These are phyloP conservation scores for Syncephalastrum racemosum DNA, from an alignment of 371 early-diverging fungal species.

Conservation along the genomic window DNA sequence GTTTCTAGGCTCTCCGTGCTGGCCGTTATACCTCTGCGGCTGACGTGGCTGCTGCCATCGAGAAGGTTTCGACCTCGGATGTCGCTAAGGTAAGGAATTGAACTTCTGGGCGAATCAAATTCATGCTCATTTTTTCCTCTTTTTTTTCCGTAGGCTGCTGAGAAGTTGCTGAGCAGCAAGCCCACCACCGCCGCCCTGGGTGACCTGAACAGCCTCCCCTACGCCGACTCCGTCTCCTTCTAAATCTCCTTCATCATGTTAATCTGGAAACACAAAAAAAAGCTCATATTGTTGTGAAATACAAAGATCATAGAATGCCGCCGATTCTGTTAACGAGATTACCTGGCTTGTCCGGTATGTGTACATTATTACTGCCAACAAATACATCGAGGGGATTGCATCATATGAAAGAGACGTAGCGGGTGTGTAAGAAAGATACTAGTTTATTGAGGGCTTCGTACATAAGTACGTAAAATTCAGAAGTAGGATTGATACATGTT, in stretches of 20 bases:
- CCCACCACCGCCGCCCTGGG: slow-evolving; percentile 83
- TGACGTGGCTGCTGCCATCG: slow-evolving; percentile 55
- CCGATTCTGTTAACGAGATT: too few relatives aligned
- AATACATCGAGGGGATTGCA: too few relatives aligned
- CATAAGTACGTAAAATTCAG: too few relatives aligned
- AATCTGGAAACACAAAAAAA: too few relatives aligned
- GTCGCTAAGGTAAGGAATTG: slow-evolving; percentile 52
- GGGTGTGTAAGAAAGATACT: too few relatives aligned
- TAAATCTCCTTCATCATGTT: slow-evolving; percentile 22
- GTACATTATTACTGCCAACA: too few relatives aligned
- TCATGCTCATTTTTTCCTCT: background rate
- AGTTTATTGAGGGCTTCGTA: too few relatives aligned
- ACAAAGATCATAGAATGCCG: too few relatives aligned
- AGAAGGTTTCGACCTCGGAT: slow-evolving; percentile 64
- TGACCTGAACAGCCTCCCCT: slow-evolving; percentile 76
- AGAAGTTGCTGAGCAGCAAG: slow-evolving; percentile 70
- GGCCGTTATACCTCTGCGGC: slow-evolving; percentile 49
- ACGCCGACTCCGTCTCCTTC: slow-evolving; percentile 78
- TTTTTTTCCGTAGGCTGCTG: slow-evolving; percentile 51
- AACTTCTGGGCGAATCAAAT: background rate
- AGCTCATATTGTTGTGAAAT: too few relatives aligned
- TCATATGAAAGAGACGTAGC: too few relatives aligned
- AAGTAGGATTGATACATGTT: too few relatives aligned
- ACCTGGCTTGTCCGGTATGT: too few relatives aligned
- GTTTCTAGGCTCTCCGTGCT: slow-evolving; percentile 38